Evolutionary conservation across 2,329 filamentous ascomycete species (phyloP).

Genomic region (Pseudogymnoascus sp.): DNA sequence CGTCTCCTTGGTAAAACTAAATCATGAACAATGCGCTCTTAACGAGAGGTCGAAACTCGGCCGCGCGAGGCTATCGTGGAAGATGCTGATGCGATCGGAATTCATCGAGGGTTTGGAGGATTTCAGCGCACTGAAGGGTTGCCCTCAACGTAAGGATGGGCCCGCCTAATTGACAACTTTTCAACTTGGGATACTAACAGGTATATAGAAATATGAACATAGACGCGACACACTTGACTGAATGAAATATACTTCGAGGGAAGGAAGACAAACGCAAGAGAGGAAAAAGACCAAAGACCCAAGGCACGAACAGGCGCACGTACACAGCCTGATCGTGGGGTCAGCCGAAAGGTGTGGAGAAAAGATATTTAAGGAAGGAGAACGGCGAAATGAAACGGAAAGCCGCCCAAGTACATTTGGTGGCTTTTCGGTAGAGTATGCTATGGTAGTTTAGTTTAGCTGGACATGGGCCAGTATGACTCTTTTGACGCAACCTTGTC

Average conservation of each 20-base stretch:
- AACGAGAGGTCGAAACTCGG: slow-evolving; percentile 4
- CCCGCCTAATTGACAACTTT: slow-evolving; percentile 5
- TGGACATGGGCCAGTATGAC: not conserved
- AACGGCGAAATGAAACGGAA: not conserved
- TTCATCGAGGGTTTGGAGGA: slow-evolving; percentile 3
- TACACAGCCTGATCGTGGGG: slow-evolving; percentile 8
- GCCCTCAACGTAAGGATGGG: not conserved
- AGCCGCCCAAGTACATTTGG: not conserved
- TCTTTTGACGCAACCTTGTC: slow-evolving; percentile 6
- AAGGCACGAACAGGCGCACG: slow-evolving; percentile 5
- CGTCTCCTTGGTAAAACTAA: not conserved
- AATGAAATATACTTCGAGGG: slow-evolving; percentile 6
- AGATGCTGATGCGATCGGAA: not conserved
- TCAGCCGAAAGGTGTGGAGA: not conserved
- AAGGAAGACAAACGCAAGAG: slow-evolving; percentile 6
- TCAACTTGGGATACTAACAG: slow-evolving; percentile 9
- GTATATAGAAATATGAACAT: slow-evolving; percentile 8
- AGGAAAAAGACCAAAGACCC: not conserved
- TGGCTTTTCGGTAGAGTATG: not conserved
- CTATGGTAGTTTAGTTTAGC: not conserved
- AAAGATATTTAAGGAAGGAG: slow-evolving; percentile 9
- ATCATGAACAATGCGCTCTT: not conserved
- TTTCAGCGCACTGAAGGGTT: not conserved
- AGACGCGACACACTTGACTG: slow-evolving; percentile 5
- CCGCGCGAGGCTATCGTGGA: not conserved